Conservation (phyloP, 257 asterid genomes). For the Lithospermum erythrorhizon region DNA sequence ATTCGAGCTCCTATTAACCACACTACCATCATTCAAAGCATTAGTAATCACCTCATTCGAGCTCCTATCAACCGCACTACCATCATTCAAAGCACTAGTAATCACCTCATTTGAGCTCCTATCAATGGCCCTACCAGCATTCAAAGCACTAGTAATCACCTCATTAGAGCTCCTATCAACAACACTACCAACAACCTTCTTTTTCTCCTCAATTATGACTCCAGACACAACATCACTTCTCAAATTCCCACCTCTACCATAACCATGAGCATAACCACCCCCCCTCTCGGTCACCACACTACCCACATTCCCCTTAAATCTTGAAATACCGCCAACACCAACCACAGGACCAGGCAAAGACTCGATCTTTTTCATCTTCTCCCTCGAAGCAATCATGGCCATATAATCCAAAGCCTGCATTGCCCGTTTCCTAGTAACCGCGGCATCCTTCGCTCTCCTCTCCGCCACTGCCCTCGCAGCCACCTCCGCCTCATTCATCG, state of each 20-base stretch:
- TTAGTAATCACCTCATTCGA: not conserved
- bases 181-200: not conserved
- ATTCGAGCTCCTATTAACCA: slow-evolving; percentile 11
- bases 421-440: slow-evolving; percentile 60
- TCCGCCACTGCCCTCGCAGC: slow-evolving; percentile 60
- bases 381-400: slow-evolving; percentile 39
- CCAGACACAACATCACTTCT: slow-evolving; percentile 14
- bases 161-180: not conserved
- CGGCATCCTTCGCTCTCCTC: slow-evolving; percentile 76
- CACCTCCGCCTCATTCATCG: slow-evolving; percentile 51
- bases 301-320: not conserved
- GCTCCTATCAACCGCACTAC: slow-evolving; percentile 15
- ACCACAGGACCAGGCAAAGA: slow-evolving; percentile 1
- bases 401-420: slow-evolving; percentile 63
- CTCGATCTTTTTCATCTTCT: slow-evolving; percentile 45
- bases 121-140: no score
- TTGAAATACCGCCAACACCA: slow-evolving; percentile 5
- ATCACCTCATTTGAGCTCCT: slow-evolving; percentile 5
- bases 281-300: slow-evolving; percentile 4
- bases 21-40: slow-evolving; percentile 3
- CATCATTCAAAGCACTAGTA: not conserved
- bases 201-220: slow-evolving; percentile 7
- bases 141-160: not conserved
- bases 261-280: slow-evolving; percentile 6
- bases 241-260: slow-evolving; percentile 12